Base-by-base conservation (phyloP, 306 rosid species). In the Oemleria cerasiformis region DNA sequence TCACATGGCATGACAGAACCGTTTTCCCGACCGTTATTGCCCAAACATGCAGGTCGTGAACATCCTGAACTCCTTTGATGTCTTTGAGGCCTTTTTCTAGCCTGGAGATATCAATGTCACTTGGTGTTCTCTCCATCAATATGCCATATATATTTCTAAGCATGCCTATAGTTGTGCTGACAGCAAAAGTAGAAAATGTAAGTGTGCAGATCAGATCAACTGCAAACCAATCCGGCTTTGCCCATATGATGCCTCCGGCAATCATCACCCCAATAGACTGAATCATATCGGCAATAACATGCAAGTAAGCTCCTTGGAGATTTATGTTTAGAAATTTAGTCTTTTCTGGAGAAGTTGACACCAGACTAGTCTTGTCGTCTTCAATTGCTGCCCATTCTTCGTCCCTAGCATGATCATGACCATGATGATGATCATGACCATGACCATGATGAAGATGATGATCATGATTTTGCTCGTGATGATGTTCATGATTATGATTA, bases 231-330 rank as follows among this genome's bases (percentile, higher is more conserved):
- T 78, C 77, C 8, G 99, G 97, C 81, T 82, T 74, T 2, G 66
- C 83, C 97, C 96, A 91, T 45, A 91, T 87, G 70, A 91, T 56
- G 45, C 84, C 96, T 79, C 96, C 99, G 7, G 91, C 91, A 67
- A 91, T 78, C 97, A 94, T 94, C 82, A 94, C 99, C 63, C 99
- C 99, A 15, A 89, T 25, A 56, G 97, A 91, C 77, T 94, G 99
- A 73, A 94, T 89, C 95, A 94, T 77, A 83, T 94, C 99, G 7
- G 90, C 76, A 72, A 91, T 80, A 25, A 89, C 92, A 85, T 94
- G 99, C 73, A 94, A 78, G 83, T 94, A 91, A 17, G 99, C 99
- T 43, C 99, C 99, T 79, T 91, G 92, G 39, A 94, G 39, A 75
- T 94, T 94, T 76, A 94, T 87, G 90, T 88, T 84, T 68, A 78